A percentile compares a stretch with the other conserved stretches of the same genome.
Evolutionary conservation across 2,329 filamentous ascomycete species (phyloP).

Genomic region (Mycosphaerella arachidis): DNA sequence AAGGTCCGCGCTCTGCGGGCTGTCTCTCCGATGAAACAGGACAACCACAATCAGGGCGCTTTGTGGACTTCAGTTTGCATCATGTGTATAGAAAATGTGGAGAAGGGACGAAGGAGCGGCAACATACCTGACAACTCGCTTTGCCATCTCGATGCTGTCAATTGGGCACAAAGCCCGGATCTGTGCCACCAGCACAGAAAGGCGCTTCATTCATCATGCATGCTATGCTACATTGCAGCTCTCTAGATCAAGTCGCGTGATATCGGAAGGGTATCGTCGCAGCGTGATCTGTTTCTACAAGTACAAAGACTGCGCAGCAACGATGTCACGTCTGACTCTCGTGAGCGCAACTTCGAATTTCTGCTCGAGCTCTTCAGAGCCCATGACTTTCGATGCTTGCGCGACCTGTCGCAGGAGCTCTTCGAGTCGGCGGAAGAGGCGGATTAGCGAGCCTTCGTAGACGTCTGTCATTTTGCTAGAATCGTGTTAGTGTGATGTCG

Average conservation of each 20-base stretch:
- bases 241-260: background rate
- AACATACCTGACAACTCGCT: background rate
- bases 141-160: too few relatives aligned
- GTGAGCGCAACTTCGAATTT: slow-evolving; percentile 85
- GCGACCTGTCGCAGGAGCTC: slow-evolving; percentile 93
- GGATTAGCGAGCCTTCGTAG: slow-evolving; percentile 94
- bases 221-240: background rate
- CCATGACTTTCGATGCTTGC: slow-evolving; percentile 96
- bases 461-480: slow-evolving; percentile 97
- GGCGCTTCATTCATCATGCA: background rate
- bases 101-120: background rate
- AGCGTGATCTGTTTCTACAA: slow-evolving; percentile 49
- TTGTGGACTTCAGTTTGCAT: background rate
- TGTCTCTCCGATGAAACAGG: background rate
- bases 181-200: background rate
- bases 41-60: background rate
- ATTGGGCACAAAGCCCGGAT: background rate
- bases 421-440: slow-evolving; percentile 90
- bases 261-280: background rate
- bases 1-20: background rate
- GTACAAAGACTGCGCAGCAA: slow-evolving; percentile 90
- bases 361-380: slow-evolving; percentile 83
- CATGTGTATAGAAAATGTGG: background rate
- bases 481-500: background rate
- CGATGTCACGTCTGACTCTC: slow-evolving; percentile 88